Conservation (phyloP, 768 basidiomycete species). For the Phylloporus sp. region DNA sequence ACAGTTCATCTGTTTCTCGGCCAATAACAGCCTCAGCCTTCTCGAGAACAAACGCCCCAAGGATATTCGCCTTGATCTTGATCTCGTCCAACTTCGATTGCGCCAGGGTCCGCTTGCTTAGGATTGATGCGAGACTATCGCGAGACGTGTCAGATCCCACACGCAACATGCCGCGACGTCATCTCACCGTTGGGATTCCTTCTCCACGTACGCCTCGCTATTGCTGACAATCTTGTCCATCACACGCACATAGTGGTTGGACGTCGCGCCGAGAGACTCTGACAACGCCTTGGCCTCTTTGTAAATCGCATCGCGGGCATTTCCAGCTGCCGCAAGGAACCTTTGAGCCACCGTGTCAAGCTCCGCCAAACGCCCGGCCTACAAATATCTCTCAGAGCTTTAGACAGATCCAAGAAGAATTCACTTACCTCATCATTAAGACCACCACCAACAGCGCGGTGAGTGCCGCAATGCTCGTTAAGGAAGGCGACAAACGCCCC, state of each 20-base stretch:
- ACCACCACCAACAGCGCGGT: constrained; percentile 77
- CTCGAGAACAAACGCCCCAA: constrained; percentile 50
- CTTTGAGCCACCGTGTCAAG: constrained; percentile 74
- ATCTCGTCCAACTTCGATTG: constrained; percentile 86
- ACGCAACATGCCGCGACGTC: background rate
- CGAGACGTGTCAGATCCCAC: constrained; percentile 2
- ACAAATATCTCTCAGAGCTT: constrained; percentile 10
- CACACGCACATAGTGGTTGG: constrained; percentile 79
- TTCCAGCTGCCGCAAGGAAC: constrained; percentile 61
- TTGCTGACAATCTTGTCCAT: constrained; percentile 83
- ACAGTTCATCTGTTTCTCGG: constrained; percentile 38
- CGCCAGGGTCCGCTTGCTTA: constrained; percentile 73
- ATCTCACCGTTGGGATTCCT: constrained; percentile 77
- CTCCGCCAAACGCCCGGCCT: constrained; percentile 79
- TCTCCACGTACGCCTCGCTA: constrained; percentile 71
- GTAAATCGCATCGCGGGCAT: constrained; percentile 55
- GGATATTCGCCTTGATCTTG: constrained; percentile 86
- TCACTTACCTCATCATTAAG: constrained; percentile 59
- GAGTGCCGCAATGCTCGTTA: constrained; percentile 83
- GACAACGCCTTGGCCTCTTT: constrained; percentile 54
- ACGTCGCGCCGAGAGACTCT: constrained; percentile 45
- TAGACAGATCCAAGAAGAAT: background rate
- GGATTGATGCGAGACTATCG: constrained; percentile 64
- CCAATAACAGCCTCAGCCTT: constrained; percentile 33
- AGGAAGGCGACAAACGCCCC: constrained; percentile 73